phyloP scores from a whole-genome alignment of 768 basidiomycete genomes.

The Rhizopogon roseolus region DNA sequence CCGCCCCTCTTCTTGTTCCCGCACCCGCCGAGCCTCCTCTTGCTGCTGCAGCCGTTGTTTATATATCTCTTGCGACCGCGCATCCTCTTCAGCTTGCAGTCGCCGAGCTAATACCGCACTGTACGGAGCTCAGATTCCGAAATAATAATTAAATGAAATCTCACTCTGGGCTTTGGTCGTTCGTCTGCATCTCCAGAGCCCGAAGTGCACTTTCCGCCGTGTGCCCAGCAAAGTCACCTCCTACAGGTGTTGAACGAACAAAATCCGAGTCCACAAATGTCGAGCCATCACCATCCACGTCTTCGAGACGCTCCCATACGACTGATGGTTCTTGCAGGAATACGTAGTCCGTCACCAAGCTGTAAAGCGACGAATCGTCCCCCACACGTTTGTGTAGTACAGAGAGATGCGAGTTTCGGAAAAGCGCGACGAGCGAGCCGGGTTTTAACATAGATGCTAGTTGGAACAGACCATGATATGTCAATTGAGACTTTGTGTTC shows the following conservation, averaged over 20 bases:
- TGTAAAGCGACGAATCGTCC: slow-evolving; percentile 55
- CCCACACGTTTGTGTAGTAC: slow-evolving; percentile 66
- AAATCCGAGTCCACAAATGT: slow-evolving; percentile 78
- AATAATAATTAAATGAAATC: no score
- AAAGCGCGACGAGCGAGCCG: slow-evolving; percentile 75
- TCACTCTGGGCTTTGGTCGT: slow-evolving; percentile 56
- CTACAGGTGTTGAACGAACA: slow-evolving; percentile 56
- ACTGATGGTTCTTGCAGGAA: slow-evolving; percentile 75
- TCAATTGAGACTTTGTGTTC: slow-evolving; percentile 73
- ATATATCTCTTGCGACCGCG: slow-evolving; percentile 36
- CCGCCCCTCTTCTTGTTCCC: slow-evolving; percentile 12
- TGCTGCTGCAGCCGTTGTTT: slow-evolving; percentile 26
- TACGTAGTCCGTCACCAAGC: slow-evolving; percentile 80
- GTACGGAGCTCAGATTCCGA: slow-evolving; percentile 5
- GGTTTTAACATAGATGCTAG: slow-evolving; percentile 48
- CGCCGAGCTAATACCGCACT: slow-evolving; percentile 70
- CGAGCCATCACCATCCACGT: slow-evolving; percentile 76
- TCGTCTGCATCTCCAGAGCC: slow-evolving; percentile 42
- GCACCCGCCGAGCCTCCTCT: slow-evolving; percentile 7
- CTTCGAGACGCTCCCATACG: slow-evolving; percentile 89
- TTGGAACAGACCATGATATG: slow-evolving; percentile 83
- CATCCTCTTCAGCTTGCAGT: slow-evolving; percentile 80
- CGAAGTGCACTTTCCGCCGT: slow-evolving; percentile 57
- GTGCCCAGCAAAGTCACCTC: slow-evolving; percentile 78
- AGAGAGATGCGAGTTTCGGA: slow-evolving; percentile 86